Evolutionary conservation across 768 basidiomycete species (phyloP).

Genomic region (Gymnopilus dilepis): DNA sequence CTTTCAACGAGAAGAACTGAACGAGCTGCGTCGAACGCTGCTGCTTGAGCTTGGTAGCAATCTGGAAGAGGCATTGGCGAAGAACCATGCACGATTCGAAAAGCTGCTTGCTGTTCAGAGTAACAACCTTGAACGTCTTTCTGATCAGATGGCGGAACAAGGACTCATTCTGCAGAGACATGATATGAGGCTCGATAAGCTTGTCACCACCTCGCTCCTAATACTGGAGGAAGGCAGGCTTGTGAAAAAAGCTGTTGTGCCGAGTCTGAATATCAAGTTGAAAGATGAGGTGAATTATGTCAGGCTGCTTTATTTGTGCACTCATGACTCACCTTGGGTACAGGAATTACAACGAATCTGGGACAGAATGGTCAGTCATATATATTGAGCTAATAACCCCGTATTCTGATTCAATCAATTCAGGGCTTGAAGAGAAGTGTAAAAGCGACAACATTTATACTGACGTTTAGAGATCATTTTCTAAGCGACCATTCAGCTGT

Average conservation of each 20-base stretch:
- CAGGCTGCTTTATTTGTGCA: background rate
- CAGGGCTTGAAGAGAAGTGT: constrained; percentile 46
- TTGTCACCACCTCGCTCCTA: constrained; percentile 12
- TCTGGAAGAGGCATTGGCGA: constrained; percentile 10
- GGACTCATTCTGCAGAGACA: constrained; percentile 5
- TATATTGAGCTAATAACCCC: background rate
- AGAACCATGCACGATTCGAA: constrained; percentile 16
- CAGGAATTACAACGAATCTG: constrained; percentile 12
- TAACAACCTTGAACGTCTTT: constrained; percentile 18
- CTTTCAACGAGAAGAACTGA: background rate
- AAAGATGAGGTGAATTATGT: constrained; percentile 17
- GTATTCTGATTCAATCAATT: background rate
- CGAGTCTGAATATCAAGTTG: constrained; percentile 5
- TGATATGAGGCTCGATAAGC: constrained; percentile 15
- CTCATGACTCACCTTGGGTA: background rate
- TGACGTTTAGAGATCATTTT: constrained; percentile 43
- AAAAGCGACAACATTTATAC: constrained; percentile 43
- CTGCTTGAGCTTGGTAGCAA: constrained; percentile 3
- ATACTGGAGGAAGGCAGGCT: constrained; percentile 19
- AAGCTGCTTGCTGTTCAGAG: constrained; percentile 17
- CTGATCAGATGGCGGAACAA: constrained; percentile 11
- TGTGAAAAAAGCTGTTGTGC: constrained; percentile 17
- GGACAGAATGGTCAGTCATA: constrained; percentile 7
- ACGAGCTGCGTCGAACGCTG: background rate
- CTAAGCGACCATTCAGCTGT: constrained; percentile 20